These are phyloP conservation scores for Fennellomyces sp. DNA, from an alignment of 371 early-diverging fungal species.

Conservation along the genomic window DNA sequence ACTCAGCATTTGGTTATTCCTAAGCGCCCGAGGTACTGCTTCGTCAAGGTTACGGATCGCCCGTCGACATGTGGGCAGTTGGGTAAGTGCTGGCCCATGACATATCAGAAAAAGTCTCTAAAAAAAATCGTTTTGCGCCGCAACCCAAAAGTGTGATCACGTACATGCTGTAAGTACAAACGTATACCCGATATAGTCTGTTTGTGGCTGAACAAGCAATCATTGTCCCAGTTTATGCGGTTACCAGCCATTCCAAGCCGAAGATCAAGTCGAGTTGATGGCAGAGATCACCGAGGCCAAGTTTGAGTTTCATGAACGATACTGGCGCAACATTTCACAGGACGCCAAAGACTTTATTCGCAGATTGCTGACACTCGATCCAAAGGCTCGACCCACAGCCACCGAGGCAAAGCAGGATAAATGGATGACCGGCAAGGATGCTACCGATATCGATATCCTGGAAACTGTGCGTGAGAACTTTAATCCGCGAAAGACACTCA, in stretches of 20 bases:
- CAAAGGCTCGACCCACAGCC: slow-evolving; percentile 75
- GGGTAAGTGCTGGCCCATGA: slow-evolving; percentile 50
- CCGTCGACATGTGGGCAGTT: slow-evolving; percentile 35
- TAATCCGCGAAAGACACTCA: slow-evolving; percentile 51
- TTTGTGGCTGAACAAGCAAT: neutral
- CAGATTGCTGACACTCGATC: slow-evolving; percentile 70
- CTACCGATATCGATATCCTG: slow-evolving; percentile 69
- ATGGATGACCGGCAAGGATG: slow-evolving; percentile 72
- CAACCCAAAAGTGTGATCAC: slow-evolving; percentile 75
- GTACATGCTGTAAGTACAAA: slow-evolving; percentile 69
- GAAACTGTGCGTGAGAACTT: slow-evolving; percentile 72
- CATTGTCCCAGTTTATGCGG: slow-evolving; percentile 51
- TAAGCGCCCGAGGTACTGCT: slow-evolving; percentile 84
- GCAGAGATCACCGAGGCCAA: slow-evolving; percentile 65
- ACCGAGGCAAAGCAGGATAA: slow-evolving; percentile 79
- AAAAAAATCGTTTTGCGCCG: too few relatives aligned
- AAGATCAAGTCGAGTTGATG: slow-evolving; percentile 60
- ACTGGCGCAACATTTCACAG: slow-evolving; percentile 77
- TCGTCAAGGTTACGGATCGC: slow-evolving; percentile 10
- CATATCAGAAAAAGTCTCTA: too few relatives aligned
- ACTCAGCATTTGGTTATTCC: too few relatives aligned
- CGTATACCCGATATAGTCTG: neutral
- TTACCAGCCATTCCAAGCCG: slow-evolving; percentile 72
- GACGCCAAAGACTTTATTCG: slow-evolving; percentile 90
- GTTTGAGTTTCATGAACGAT: slow-evolving; percentile 75